These are phyloP conservation scores for Rhodamnia argentea DNA, from an alignment of 345 rosid species.

Conservation along the genomic window DNA sequence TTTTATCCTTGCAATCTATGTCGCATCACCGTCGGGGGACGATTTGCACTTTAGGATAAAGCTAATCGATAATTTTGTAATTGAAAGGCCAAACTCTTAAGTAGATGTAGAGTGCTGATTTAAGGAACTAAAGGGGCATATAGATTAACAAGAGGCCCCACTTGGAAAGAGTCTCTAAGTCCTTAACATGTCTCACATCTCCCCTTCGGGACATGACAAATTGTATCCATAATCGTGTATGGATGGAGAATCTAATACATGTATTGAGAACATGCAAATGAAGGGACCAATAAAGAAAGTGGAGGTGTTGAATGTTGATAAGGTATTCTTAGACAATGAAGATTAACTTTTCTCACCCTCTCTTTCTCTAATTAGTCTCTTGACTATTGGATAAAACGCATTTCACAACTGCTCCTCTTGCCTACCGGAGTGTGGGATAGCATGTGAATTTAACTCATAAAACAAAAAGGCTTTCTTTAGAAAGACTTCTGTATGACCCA, in stretches of 20 bases:
- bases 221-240: background rate
- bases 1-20: background rate
- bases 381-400: background rate
- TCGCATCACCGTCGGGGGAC: no score
- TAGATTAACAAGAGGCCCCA: background rate
- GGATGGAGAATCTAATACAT: background rate
- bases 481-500: background rate
- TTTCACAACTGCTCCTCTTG: background rate
- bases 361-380: background rate
- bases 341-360: background rate
- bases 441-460: background rate
- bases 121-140: background rate
- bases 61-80: background rate
- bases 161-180: background rate
- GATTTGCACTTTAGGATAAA: background rate
- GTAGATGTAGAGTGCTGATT: background rate
- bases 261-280: background rate
- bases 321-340: background rate
- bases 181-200: background rate
- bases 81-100: background rate
- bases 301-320: background rate
- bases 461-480: background rate
- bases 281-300: background rate
- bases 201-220: background rate
- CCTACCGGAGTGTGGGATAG: background rate